A percentile compares a stretch with the other conserved stretches of the same genome.
These are phyloP conservation scores for Dinochytrium kinnereticum DNA, from an alignment of 371 early-diverging fungal genomes.

Conservation along the genomic window DNA sequence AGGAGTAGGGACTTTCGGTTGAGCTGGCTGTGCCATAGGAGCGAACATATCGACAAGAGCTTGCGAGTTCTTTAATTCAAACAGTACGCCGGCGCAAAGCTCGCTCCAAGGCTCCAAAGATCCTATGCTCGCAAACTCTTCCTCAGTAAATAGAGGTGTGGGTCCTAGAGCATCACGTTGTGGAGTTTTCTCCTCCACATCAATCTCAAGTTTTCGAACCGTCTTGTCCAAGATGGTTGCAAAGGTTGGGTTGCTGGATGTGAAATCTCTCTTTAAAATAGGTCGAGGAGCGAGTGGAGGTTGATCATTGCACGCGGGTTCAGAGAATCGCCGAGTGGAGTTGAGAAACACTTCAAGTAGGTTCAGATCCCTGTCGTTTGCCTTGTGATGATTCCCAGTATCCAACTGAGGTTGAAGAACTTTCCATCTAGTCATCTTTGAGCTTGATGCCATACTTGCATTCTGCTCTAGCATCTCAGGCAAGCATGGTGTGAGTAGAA, in stretches of 20 bases:
- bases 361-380: no score
- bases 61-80: not conserved
- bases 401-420: no score
- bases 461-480: no score
- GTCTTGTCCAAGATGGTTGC: not conserved
- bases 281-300: not conserved
- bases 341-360: no score
- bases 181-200: not conserved
- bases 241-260: not conserved
- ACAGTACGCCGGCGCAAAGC: not conserved
- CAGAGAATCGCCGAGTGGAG: not conserved
- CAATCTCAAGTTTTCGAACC: not conserved
- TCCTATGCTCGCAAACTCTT: not conserved
- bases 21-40: not conserved
- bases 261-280: not conserved
- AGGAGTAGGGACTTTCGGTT: not conserved
- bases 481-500: no score
- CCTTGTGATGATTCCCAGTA: no score
- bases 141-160: not conserved
- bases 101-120: conserved; percentile 3
- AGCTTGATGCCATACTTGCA: no score
- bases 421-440: no score
- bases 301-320: not conserved
- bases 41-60: conserved; percentile 3
- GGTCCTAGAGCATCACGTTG: no score